Conservation (phyloP, 768 basidiomycete genomes). For the Crassisporium funariophilum region DNA sequence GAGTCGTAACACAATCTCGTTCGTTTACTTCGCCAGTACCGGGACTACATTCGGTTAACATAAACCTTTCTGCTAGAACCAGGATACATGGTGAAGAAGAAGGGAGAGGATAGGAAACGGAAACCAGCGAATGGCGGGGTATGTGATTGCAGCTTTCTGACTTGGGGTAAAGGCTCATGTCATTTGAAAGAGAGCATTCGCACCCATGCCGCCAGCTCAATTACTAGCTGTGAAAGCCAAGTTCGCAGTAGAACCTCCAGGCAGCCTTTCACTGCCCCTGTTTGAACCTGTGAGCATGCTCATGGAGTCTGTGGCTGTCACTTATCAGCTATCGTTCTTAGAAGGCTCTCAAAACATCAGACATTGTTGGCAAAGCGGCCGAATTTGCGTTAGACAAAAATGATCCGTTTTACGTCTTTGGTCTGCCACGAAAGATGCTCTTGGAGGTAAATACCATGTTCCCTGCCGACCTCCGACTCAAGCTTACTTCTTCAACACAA, state of each 20-base stretch:
- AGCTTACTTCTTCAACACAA: neutral
- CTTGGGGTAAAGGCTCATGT: neutral
- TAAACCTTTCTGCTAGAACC: constrained; percentile 9
- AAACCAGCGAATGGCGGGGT: constrained; percentile 9
- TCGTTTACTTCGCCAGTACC: no score
- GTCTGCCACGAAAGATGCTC: constrained; percentile 68
- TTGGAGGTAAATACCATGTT: constrained; percentile 60
- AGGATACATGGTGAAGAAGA: constrained; percentile 15
- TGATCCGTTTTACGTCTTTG: constrained; percentile 63
- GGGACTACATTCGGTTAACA: constrained; percentile 7
- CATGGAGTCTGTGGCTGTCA: neutral
- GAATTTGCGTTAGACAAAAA: constrained; percentile 46
- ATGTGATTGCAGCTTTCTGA: neutral
- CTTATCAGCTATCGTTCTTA: neutral
- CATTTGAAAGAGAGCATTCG: neutral
- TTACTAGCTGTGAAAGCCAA: neutral
- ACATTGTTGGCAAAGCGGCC: constrained; percentile 46
- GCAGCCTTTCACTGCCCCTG: neutral
- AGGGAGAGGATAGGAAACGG: constrained; percentile 6
- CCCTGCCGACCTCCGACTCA: neutral
- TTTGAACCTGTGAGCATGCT: constrained; percentile 14
- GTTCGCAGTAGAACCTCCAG: neutral
- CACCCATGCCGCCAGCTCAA: neutral
- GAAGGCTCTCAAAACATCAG: constrained; percentile 26
- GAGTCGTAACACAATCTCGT: constrained; percentile 1